phyloP scores from a whole-genome alignment of 2,329 filamentous ascomycete species.

The Fusarium longipes region DNA sequence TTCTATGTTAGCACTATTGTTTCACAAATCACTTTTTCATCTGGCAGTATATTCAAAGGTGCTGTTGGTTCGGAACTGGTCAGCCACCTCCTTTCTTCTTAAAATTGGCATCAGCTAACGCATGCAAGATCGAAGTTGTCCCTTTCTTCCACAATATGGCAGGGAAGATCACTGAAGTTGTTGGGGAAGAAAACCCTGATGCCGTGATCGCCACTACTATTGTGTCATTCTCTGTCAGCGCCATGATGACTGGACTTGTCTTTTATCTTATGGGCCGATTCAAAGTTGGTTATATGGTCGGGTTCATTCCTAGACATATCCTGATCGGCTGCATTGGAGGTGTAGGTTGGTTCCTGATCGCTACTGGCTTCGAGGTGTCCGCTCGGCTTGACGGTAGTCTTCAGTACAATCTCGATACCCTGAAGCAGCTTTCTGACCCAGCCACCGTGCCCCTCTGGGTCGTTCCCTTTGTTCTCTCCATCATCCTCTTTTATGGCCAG shows the following conservation, averaged over 20 bases:
- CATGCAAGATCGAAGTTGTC: slow-evolving; percentile 85
- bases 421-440: slow-evolving; percentile 76
- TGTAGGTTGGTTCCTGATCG: slow-evolving; percentile 92
- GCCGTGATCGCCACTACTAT: slow-evolving; percentile 95
- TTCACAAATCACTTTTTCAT: slow-evolving; percentile 89
- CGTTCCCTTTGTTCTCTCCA: slow-evolving; percentile 79
- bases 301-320: slow-evolving; percentile 96
- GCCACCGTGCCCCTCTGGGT: slow-evolving; percentile 87
- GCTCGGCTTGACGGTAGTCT: slow-evolving; percentile 88
- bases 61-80: slow-evolving; percentile 94
- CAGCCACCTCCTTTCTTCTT: slow-evolving; percentile 45
- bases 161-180: slow-evolving; percentile 79
- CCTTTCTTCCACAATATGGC: slow-evolving; percentile 99
- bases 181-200: slow-evolving; percentile 84
- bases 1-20: slow-evolving; percentile 99
- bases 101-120: slow-evolving; percentile 7
- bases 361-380: slow-evolving; percentile 93
- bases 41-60: slow-evolving; percentile 87
- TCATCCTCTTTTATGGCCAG: slow-evolving; percentile 81
- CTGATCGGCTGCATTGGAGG: slow-evolving; percentile 97
- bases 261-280: slow-evolving; percentile 93
- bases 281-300: slow-evolving; percentile 89
- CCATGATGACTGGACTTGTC: slow-evolving; percentile 87
- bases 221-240: slow-evolving; percentile 88
- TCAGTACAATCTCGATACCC: slow-evolving; percentile 80